Evolutionary conservation across 139 green algal genomes (phyloP), one percentile per base, ranked within the genome.

Genomic region (Coccomyxa sp.): DNA sequence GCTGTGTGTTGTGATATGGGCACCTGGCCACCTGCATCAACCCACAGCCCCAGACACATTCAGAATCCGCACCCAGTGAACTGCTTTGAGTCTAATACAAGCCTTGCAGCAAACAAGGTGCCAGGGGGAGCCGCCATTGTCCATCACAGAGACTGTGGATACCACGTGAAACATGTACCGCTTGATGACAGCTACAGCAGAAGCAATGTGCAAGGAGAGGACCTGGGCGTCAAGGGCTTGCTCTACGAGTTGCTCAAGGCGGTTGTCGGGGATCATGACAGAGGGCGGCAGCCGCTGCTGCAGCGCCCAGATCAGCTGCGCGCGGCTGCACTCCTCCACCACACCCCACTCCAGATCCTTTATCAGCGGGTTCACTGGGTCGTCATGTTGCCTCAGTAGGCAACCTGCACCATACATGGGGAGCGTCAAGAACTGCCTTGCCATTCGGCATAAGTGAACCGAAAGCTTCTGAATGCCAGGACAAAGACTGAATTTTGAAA

Each of bases 211-310:
- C 10, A 21, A 71, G 18, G 76, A 21, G 58, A 58, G 28, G 11
- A 90, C 87, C 88, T 95, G 93, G 21, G 87, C 63, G 23, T 86
- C 59, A 77, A 96, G 84, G 12, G 93, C 93, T 71, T 96, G 93
- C 85, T 95, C 93, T 32, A 97, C 80, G 16, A 97, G 88, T 21
- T 84, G 82, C 83, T 96, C 91, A 77, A 97, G 86, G 32, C 93
- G 88, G 0, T 79, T 85, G 16, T 95, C 92, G 13, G 93, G 93
- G 9, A 95, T 82, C 76, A 97, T 88, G 18, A 95, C 79, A 21
- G 79, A 75, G 27, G 92, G 89, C 17, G 91, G 90, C 76, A 94
- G 83, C 66, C 88, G 81, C 13, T 84, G 77, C 84, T 90, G 87
- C 71, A 92, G 83, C 31, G 82, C 63, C 38, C 77, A 25, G 82